Base-by-base conservation (phyloP, 2,329 filamentous ascomycete species). In the Triangularia verruculosa region DNA sequence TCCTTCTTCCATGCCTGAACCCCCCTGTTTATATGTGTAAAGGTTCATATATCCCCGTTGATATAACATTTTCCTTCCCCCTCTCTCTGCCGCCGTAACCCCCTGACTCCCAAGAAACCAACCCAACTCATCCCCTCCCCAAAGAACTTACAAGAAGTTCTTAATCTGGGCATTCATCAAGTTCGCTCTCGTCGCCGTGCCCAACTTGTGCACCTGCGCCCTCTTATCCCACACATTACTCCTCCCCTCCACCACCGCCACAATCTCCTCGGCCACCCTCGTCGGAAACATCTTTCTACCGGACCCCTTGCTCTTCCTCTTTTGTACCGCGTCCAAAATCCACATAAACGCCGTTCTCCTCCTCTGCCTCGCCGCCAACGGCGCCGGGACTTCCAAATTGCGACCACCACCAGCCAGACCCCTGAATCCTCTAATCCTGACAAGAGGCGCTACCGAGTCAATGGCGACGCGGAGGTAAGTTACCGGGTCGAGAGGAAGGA, bases 401-500 rank as follows among this genome's bases (percentile, higher is more conserved):
- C 86, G 84, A 76, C 95, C 95, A 80, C 95, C 95, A 78, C 94
- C 94, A 0, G 90, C 91, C 34, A 90, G 86, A 69, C 92, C 93
- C 72, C 87, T 87, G 71, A 92, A 85, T 66, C 85, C 84, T 61
- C 88, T 86, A 73, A 99, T 88, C 69, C 90, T 89, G 72, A 99
- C 81, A 15, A 99, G 84, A 9, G 95, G 95, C 1, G 93, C 92
- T 24, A 99, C 89, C 9, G 92, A 96, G 82, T 99, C 95, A 72
- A 99, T 88, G 30, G 93, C 93, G 30, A 96, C 83, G 12, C 90
- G 92, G 56, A 99, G 88, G 79, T 98, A 99, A 61, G 91, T 85
- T 61, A 96, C 83, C 1, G 95, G 95, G 77, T 97, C 91, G 30
- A 97, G 86, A 2, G 95, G 93, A 9, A 99, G 89, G 71, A 94